Conservation (phyloP, 441 rosid species). For the Manihot esculenta region DNA sequence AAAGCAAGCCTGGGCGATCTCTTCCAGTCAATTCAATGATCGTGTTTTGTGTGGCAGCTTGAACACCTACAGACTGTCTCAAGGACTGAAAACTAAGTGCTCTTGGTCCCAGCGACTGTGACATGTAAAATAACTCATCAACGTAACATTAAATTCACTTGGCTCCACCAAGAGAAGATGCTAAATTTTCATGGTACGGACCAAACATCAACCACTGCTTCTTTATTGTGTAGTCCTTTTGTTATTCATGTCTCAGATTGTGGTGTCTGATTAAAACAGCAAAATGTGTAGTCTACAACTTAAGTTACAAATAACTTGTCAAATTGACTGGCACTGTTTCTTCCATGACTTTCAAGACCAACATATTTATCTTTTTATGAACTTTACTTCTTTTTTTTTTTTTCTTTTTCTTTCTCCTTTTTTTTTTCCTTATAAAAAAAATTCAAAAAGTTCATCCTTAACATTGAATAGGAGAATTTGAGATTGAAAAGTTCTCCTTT, state of each 20-base stretch:
- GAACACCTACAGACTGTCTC: constrained; percentile 65
- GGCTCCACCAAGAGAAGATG: constrained; percentile 22
- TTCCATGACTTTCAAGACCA: constrained; percentile 2
- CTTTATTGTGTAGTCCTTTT: constrained; percentile 15
- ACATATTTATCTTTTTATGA: not conserved
- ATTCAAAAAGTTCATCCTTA: not conserved
- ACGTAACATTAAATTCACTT: constrained; percentile 21
- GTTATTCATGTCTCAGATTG: constrained; percentile 15
- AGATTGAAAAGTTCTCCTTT: not conserved
- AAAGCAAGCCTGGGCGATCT: constrained; percentile 77
- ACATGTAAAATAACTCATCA: constrained; percentile 28
- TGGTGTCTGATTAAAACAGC: constrained; percentile 6
- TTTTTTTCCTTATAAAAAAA: too few species aligned
- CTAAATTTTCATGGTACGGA: constrained; percentile 17
- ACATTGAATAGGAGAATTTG: not conserved
- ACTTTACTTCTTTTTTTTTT: not conserved
- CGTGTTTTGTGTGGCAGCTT: constrained; percentile 52
- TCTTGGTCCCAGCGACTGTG: constrained; percentile 65
- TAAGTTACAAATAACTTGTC: not conserved
- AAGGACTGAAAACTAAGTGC: constrained; percentile 56
- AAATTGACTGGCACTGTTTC: not conserved
- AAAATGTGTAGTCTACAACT: not conserved
- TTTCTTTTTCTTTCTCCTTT: not conserved
- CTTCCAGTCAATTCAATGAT: constrained; percentile 75
- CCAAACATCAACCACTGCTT: constrained; percentile 20